phyloP scores from a whole-genome alignment of 345 rosid genomes.

The Moricandia arvensis region DNA sequence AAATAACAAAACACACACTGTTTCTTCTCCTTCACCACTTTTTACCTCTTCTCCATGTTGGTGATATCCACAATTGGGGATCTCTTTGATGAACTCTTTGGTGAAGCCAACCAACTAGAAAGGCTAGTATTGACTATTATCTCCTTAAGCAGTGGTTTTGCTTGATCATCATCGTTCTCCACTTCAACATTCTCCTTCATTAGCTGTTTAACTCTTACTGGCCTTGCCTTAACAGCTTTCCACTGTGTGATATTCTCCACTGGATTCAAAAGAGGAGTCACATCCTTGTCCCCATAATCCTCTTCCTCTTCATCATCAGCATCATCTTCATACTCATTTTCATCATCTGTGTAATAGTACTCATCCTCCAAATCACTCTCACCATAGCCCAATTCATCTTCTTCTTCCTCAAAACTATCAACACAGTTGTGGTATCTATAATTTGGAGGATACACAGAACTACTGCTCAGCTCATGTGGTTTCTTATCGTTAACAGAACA shows the following conservation, averaged over 20 bases:
- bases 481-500: not conserved
- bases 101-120: conserved; percentile 45
- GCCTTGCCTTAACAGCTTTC: conserved; percentile 77
- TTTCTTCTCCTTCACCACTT: conserved; percentile 7
- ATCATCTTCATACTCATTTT: conserved; percentile 38
- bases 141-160: conserved; percentile 47
- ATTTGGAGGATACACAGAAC: conserved; percentile 45
- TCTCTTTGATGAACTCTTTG: not conserved
- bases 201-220: conserved; percentile 34
- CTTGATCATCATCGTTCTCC: conserved; percentile 18
- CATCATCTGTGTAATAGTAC: conserved; percentile 36
- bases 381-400: conserved; percentile 46
- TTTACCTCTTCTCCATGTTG: conserved; percentile 36
- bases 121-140: conserved; percentile 72
- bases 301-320: conserved; percentile 36
- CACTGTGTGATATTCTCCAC: conserved; percentile 78
- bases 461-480: not conserved
- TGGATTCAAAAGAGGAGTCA: conserved; percentile 69
- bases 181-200: conserved; percentile 58
- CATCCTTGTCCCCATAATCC: conserved; percentile 32
- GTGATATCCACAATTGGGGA: conserved; percentile 44
- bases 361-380: conserved; percentile 61
- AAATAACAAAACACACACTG: conserved; percentile 32
- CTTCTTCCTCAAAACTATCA: conserved; percentile 67
- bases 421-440: conserved; percentile 61